A percentile compares a stretch with the other conserved stretches of the same genome.
These are phyloP conservation scores for Aureobasidium sp. DNA, from an alignment of 2,329 filamentous ascomycete genomes.

Conservation along the genomic window DNA sequence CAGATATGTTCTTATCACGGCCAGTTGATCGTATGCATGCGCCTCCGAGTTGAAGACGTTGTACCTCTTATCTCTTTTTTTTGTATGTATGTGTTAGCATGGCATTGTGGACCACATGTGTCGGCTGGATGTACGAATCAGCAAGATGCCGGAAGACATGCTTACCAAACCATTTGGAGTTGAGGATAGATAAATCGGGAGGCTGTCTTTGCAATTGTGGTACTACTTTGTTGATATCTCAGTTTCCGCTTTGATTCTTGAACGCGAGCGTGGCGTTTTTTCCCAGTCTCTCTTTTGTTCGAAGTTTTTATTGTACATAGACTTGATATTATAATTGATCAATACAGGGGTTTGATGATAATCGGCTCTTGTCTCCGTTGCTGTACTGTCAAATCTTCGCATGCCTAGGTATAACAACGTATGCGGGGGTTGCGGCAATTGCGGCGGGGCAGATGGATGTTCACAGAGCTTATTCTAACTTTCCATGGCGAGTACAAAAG, in stretches of 20 bases:
- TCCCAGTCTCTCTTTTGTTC: not conserved
- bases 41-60: not conserved
- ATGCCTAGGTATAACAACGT: not conserved
- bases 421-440: not conserved
- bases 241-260: not conserved
- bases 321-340: not conserved
- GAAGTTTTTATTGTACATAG: not conserved
- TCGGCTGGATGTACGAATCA: not conserved
- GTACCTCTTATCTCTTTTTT: not conserved
- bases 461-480: not conserved
- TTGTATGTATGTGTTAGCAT: not conserved
- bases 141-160: not conserved
- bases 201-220: not conserved
- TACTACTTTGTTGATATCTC: not conserved
- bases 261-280: not conserved
- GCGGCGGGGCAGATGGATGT: not conserved
- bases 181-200: not conserved
- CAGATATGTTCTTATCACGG: constrained; percentile 37
- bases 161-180: not conserved
- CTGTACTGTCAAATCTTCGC: not conserved
- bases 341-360: not conserved
- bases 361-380: not conserved
- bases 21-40: constrained; percentile 26
- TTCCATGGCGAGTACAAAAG: not conserved
- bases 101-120: not conserved